Percentiles rank a stretch among this genome's conserved stretches.
Conservation (phyloP, 2,329 filamentous ascomycete genomes). For the Colletotrichum sp. region DNA sequence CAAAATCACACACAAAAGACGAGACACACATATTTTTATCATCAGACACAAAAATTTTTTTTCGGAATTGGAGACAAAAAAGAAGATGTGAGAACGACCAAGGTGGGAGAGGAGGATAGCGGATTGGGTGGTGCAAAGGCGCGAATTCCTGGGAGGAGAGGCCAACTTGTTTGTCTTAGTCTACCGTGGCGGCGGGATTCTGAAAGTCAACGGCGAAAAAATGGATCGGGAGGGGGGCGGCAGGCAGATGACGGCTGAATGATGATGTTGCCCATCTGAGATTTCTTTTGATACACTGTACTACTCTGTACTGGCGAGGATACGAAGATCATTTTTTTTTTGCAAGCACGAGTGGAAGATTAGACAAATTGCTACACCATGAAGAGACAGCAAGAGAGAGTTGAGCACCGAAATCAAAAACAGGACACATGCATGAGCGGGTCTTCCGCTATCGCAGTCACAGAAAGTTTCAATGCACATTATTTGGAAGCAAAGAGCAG, state of each 20-base stretch:
- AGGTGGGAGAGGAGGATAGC: background rate
- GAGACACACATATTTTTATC: background rate
- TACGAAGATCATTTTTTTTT: background rate
- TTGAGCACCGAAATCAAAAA: background rate
- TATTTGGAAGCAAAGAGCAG: background rate
- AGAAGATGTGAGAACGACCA: background rate
- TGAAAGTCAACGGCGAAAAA: background rate
- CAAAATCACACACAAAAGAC: constrained; percentile 1
- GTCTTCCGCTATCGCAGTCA: background rate
- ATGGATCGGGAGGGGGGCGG: background rate
- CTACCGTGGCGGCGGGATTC: background rate
- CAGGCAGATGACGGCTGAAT: background rate
- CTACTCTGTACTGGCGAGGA: background rate
- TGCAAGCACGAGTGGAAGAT: background rate
- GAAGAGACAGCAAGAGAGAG: background rate
- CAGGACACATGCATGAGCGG: background rate
- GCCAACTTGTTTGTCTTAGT: background rate
- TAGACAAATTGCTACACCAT: background rate
- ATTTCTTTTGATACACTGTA: background rate
- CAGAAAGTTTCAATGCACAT: background rate
- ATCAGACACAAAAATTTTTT: background rate
- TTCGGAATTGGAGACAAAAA: background rate
- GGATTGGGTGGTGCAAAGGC: background rate
- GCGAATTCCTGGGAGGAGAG: background rate
- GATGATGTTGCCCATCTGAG: background rate